A percentile compares a stretch with the other conserved stretches of the same genome.
These are phyloP conservation scores for Nakazawaea holstii DNA, from an alignment of 805 yeast genomes.

Conservation along the genomic window DNA sequence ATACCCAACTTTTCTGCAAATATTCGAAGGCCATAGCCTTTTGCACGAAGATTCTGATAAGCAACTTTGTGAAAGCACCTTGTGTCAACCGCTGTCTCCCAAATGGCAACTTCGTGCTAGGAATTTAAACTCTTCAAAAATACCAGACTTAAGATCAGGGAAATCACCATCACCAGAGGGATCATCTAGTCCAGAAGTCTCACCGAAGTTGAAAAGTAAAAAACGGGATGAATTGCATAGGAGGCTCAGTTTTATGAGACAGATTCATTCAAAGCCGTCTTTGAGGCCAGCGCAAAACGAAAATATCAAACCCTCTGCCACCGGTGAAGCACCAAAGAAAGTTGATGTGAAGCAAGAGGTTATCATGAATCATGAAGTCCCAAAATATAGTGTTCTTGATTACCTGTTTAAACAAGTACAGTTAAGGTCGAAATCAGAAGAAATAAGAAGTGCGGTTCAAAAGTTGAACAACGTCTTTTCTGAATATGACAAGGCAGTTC, in stretches of 20 bases:
- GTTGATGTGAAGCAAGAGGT: not conserved
- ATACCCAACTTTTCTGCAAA: slow-evolving; percentile 15
- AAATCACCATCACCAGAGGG: not conserved
- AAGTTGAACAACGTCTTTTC: slow-evolving; percentile 34
- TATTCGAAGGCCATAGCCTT: slow-evolving; percentile 13
- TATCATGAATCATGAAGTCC: not conserved
- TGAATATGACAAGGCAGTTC: slow-evolving; percentile 43
- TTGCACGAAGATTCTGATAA: not conserved
- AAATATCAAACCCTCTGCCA: not conserved
- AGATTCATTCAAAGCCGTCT: not conserved
- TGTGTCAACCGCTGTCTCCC: not conserved
- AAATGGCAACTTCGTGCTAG: not conserved
- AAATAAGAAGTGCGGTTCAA: slow-evolving; percentile 41
- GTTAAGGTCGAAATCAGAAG: slow-evolving; percentile 45
- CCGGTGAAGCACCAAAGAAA: not conserved
- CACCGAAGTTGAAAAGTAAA: slow-evolving; percentile 7
- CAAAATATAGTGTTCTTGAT: too few relatives aligned
- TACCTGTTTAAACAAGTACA: slow-evolving; percentile 35
- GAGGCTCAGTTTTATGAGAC: not conserved
- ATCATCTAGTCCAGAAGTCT: slow-evolving; percentile 1
- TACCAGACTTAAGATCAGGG: not conserved
- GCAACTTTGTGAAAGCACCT: not conserved
- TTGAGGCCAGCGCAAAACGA: not conserved
- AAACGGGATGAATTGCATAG: not conserved
- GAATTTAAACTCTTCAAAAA: not conserved